Evolutionary conservation across 163 green algal genomes (phyloP).

Genomic region (Scenedesmus sp.): DNA sequence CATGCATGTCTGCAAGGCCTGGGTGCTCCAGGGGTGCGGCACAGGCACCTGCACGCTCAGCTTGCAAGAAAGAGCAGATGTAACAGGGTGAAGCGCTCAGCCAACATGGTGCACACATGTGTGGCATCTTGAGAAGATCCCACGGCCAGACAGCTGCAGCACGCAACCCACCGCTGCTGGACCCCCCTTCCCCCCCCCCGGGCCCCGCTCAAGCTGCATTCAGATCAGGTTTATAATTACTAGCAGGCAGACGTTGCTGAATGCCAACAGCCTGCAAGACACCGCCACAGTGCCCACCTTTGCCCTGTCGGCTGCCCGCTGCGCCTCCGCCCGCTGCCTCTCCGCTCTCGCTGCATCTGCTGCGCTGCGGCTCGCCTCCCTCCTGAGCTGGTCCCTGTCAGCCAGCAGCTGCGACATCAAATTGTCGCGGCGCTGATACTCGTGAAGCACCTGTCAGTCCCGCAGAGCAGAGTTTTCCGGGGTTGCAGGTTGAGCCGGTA

Average conservation of each 20-base stretch:
- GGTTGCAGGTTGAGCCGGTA: not conserved
- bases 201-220: too few relatives aligned
- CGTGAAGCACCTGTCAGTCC: conserved; percentile 41
- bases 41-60: not conserved
- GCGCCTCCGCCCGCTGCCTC: not conserved
- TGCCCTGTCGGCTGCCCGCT: not conserved
- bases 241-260: too few relatives aligned
- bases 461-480: too few relatives aligned
- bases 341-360: not conserved
- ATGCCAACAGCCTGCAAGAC: too few relatives aligned
- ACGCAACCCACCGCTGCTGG: too few relatives aligned
- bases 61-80: not conserved
- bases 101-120: too few relatives aligned
- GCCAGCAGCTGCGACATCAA: conserved; percentile 45
- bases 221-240: too few relatives aligned
- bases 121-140: too few relatives aligned
- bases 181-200: too few relatives aligned
- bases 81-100: too few relatives aligned
- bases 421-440: conserved; percentile 43
- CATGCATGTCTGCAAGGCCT: conserved; percentile 45
- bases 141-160: too few relatives aligned
- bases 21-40: too few relatives aligned
- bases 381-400: not conserved
- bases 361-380: not conserved
- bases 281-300: not conserved